Percentiles rank a stretch among this genome's conserved stretches.
These are phyloP conservation scores for Globisporangium barbulae DNA, from an alignment of 352 stramenopile genomes.

Conservation along the genomic window DNA sequence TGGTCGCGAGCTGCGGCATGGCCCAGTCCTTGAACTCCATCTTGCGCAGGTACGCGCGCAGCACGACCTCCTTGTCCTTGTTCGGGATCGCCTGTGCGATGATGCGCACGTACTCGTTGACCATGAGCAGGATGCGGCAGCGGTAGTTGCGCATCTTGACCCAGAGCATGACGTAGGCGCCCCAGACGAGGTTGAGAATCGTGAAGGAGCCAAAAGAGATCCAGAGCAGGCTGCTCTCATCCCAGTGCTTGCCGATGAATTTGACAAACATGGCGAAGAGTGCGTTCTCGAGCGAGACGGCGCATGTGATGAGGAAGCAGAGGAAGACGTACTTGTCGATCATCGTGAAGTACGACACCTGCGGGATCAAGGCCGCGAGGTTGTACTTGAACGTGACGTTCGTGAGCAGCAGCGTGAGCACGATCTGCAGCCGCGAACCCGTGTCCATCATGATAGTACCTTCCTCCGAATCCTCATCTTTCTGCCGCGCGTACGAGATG, in stretches of 20 bases:
- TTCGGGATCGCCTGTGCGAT: conserved; percentile 18
- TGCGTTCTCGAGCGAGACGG: conserved; percentile 54
- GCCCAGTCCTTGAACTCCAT: conserved; percentile 11
- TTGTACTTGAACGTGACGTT: conserved; percentile 63
- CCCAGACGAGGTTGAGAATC: conserved; percentile 28
- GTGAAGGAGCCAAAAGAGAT: conserved; percentile 24
- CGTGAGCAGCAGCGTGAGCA: conserved; percentile 57
- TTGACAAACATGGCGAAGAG: conserved; percentile 33
- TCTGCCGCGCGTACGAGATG: conserved; percentile 12
- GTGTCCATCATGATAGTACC: conserved; percentile 21
- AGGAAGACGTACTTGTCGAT: conserved; percentile 38
- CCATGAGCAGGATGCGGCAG: conserved; percentile 12
- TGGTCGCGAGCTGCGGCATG: conserved; percentile 16
- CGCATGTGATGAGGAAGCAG: conserved; percentile 52
- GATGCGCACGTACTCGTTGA: conserved; percentile 25
- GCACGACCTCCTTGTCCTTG: conserved; percentile 13
- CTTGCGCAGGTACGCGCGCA: conserved; percentile 19
- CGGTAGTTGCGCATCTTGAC: conserved; percentile 18
- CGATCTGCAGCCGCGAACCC: conserved; percentile 49
- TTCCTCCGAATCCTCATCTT: neutral
- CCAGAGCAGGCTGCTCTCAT: conserved; percentile 17
- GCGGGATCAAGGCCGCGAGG: conserved; percentile 41
- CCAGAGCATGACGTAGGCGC: conserved; percentile 18
- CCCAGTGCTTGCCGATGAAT: neutral
- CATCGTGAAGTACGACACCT: conserved; percentile 64